Evolutionary conservation across 495 filamentous ascomycete genomes (phyloP).

Genomic region (Podospora tetraspora): DNA sequence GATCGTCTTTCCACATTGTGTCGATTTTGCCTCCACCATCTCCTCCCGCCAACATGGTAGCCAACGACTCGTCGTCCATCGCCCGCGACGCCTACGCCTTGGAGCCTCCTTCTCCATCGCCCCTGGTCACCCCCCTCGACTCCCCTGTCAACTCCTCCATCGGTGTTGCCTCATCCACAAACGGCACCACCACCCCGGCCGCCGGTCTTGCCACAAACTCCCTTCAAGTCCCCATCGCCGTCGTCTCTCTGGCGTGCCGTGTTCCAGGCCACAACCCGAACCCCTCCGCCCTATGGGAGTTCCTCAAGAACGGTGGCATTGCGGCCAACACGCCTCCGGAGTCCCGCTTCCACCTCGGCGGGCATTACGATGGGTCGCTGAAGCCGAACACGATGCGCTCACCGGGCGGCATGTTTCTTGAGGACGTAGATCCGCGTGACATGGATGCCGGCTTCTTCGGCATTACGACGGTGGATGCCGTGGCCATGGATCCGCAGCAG

Average conservation of each 20-base stretch:
- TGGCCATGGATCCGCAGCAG: slow-evolving; percentile 62
- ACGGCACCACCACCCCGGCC: not conserved
- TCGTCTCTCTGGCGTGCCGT: slow-evolving; percentile 14
- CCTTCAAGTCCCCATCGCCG: slow-evolving; percentile 12
- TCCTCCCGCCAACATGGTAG: not conserved
- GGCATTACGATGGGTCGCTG: slow-evolving; percentile 14
- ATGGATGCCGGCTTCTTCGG: slow-evolving; percentile 20
- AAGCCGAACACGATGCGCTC: slow-evolving; percentile 16
- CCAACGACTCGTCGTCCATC: not conserved
- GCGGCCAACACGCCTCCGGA: slow-evolving; percentile 7
- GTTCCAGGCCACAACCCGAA: slow-evolving; percentile 12
- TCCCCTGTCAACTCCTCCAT: not conserved
- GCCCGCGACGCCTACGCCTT: not conserved
- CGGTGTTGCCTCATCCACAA: not conserved
- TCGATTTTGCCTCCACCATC: no score
- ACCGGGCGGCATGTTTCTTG: slow-evolving; percentile 17
- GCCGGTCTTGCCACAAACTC: not conserved
- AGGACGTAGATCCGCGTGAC: slow-evolving; percentile 3
- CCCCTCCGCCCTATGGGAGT: slow-evolving; percentile 14
- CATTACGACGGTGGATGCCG: slow-evolving; percentile 5
- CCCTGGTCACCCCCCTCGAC: not conserved
- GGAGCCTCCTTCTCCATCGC: not conserved
- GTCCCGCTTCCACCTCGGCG: slow-evolving; percentile 8
- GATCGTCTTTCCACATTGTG: no score
- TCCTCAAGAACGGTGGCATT: slow-evolving; percentile 5